Percentiles rank a stretch among this genome's conserved stretches.
phyloP scores from a whole-genome alignment of 1,284 basidiomycete genomes.

The Afroboletus lepidellus region DNA sequence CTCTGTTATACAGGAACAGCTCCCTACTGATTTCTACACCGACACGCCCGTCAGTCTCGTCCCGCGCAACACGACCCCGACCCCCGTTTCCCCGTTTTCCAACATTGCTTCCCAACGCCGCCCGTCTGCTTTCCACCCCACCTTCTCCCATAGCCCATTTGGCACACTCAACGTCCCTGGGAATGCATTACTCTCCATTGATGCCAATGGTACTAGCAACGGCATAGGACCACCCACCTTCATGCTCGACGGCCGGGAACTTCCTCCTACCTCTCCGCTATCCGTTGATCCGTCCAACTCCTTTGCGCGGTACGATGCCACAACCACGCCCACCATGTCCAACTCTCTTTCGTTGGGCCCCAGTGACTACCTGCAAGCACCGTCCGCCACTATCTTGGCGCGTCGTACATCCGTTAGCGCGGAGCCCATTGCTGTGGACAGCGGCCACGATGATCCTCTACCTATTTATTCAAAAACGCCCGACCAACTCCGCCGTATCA shows the following conservation, averaged over 20 bases:
- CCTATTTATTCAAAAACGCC: conserved; percentile 82
- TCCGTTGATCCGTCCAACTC: conserved; percentile 42
- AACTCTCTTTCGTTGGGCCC: conserved; percentile 44
- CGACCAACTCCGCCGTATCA: conserved; percentile 87
- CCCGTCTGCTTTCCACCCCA: conserved; percentile 47
- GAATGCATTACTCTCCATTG: conserved; percentile 64
- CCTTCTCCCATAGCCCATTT: conserved; percentile 64
- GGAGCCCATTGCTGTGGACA: conserved; percentile 90
- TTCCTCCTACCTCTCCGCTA: conserved; percentile 62
- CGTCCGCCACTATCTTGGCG: conserved; percentile 78
- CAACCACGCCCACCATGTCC: conserved; percentile 46
- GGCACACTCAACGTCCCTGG: conserved; percentile 75
- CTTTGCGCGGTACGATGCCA: conserved; percentile 49
- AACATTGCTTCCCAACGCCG: conserved; percentile 47
- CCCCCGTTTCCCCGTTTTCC: conserved; percentile 49
- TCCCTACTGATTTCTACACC: conserved; percentile 58
- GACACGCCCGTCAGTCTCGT: conserved; percentile 48
- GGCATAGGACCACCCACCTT: conserved; percentile 49
- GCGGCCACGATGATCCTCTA: conserved; percentile 59
- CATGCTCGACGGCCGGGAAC: conserved; percentile 54
- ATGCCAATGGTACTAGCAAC: conserved; percentile 30
- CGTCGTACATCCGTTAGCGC: conserved; percentile 94
- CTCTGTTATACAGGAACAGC: conserved; percentile 45
- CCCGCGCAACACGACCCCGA: conserved; percentile 31
- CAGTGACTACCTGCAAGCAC: conserved; percentile 63